Base-by-base conservation (phyloP, 495 filamentous ascomycete genomes). In the Hypomontagnella submonticulosa region DNA sequence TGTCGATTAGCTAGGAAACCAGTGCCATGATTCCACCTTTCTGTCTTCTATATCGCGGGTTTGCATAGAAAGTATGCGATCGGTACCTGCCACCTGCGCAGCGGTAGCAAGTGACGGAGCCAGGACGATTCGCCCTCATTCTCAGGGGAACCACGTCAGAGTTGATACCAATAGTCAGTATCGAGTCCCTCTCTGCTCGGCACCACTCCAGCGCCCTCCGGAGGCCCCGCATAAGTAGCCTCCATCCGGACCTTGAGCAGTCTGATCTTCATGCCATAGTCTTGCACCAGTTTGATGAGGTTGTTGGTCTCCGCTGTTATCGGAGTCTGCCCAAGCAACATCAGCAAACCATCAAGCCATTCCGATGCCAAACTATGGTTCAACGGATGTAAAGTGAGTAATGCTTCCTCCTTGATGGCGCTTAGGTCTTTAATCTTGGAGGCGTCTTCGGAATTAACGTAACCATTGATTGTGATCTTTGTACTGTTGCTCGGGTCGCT, bases 231-330 rank as follows among this genome's bases (percentile, higher is more conserved):
- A 62, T 87, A 83, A 54, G 83, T 84, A 50, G 90, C 90, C 70
- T 96, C 92, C 75, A 96, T 89, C 58, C 92, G 81, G 37, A 99
- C 90, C 77, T 99, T 99, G 58, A 99, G 79, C 63, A 99, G 73
- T 33, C 96, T 81, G 55, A 99, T 96, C 81, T 96, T 96, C 36
- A 97, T 77, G 3, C 96, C 94, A 71, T 97, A 98, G 63, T 94
- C 90, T 63, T 86, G 84, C 23, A 99, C 89, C 66, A 97, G 76
- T 36, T 88, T 85, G 53, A 97, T 89, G 49, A 98, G 79, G 73
- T 93, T 95, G 67, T 87, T 91, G 4, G 95, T 98, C 75, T 98
- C 94, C 16, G 91, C 84, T n/a, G 96, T 99, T 75, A 99, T 97
- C 9, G 95, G 95, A 40, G 93, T 88, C 73, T 99, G 95, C 72